These are phyloP conservation scores for Argentina anserina DNA, from an alignment of 306 rosid genomes.

Conservation along the genomic window DNA sequence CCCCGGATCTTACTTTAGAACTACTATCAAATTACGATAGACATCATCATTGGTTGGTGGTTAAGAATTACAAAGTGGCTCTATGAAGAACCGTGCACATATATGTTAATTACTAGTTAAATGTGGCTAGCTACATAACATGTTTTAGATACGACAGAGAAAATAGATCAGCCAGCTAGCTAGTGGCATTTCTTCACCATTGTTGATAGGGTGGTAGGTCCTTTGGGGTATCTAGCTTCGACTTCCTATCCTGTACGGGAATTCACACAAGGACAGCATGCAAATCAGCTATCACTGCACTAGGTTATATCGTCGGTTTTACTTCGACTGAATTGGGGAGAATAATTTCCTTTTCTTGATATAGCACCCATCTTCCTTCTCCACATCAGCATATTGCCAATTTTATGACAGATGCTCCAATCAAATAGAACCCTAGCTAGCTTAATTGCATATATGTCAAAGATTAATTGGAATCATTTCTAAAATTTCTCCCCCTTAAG, in stretches of 20 bases:
- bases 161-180: not conserved
- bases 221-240: not conserved
- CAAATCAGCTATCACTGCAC: not conserved
- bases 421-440: not conserved
- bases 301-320: not conserved
- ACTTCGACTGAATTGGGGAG: not conserved
- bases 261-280: not conserved
- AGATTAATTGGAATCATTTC: not conserved
- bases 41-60: not conserved
- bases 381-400: constrained; percentile 3
- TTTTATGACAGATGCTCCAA: not conserved
- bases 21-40: not conserved
- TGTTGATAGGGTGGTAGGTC: constrained; percentile 1
- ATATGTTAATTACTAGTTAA: not conserved
- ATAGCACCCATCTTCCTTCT: not conserved
- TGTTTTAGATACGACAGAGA: not conserved
- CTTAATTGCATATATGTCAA: not conserved
- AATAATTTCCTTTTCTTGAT: not conserved
- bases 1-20: no score
- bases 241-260: not conserved
- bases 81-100: not conserved
- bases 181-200: not conserved
- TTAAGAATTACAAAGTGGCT: no score
- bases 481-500: not conserved
- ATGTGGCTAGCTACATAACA: not conserved